phyloP scores from a whole-genome alignment of 495 filamentous ascomycete species.

The Polyplosphaeria fusca region DNA sequence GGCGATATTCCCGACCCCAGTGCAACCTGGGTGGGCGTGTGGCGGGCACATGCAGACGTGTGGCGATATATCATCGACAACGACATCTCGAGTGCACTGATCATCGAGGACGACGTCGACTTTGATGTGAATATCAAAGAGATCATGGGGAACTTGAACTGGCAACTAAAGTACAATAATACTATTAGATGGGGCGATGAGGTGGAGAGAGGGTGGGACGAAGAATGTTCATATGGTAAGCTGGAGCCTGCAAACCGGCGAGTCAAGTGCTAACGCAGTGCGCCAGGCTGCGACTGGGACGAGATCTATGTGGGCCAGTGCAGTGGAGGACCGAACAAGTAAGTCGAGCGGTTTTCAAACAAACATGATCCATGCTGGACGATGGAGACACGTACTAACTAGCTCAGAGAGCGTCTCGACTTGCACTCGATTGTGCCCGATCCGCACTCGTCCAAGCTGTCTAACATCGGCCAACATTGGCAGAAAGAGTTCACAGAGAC shows the following conservation, averaged over 20 bases:
- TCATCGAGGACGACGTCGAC: slow-evolving; percentile 51
- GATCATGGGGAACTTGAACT: slow-evolving; percentile 29
- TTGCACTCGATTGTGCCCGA: slow-evolving; percentile 11
- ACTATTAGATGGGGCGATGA: slow-evolving; percentile 22
- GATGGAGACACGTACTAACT: too few relatives aligned
- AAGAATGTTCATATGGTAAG: slow-evolving; percentile 26
- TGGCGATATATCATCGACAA: slow-evolving; percentile 42
- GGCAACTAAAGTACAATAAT: slow-evolving; percentile 27
- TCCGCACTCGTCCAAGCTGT: slow-evolving; percentile 2
- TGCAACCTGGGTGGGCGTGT: slow-evolving; percentile 35
- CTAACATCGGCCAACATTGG: neutral
- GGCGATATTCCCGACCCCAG: slow-evolving; percentile 27
- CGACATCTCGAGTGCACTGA: slow-evolving; percentile 43
- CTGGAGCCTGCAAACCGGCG: neutral
- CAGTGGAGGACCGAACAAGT: slow-evolving; percentile 11
- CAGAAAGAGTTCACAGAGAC: slow-evolving; percentile 14
- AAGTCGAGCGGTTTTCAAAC: too few relatives aligned
- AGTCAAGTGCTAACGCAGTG: neutral
- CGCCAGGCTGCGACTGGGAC: slow-evolving; percentile 30
- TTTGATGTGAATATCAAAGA: slow-evolving; percentile 48
- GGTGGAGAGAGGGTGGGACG: slow-evolving; percentile 19
- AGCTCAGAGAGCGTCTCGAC: slow-evolving; percentile 14
- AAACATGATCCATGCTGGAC: too few relatives aligned
- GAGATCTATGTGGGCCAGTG: slow-evolving; percentile 26
- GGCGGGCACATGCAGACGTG: slow-evolving; percentile 44